Percentiles rank a stretch among this genome's conserved stretches.
Conservation (phyloP, 2,329 filamentous ascomycete species). For the Pyrenophora tritici-repentis region DNA sequence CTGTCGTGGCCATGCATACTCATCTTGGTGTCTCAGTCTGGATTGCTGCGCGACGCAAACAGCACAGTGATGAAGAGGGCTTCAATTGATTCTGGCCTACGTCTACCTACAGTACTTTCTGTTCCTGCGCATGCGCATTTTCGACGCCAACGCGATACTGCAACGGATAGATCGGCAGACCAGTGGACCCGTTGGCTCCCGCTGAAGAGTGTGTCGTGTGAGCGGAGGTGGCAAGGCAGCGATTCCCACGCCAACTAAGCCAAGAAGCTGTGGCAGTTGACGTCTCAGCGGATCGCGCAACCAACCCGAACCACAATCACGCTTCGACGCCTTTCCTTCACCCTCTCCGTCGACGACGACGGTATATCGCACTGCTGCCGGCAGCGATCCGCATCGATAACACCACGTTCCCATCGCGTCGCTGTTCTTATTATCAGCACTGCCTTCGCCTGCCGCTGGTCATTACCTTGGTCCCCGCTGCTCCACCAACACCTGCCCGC, state of each 20-base stretch:
- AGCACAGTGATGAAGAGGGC: constrained; percentile 6
- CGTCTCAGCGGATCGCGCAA: constrained; percentile 26
- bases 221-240: constrained; percentile 29
- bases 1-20: constrained; percentile 17
- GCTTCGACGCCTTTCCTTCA: constrained; percentile 9
- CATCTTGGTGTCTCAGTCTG: constrained; percentile 19
- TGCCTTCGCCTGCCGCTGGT: constrained; percentile 17
- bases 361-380: constrained; percentile 7
- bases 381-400: constrained; percentile 7
- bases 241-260: constrained; percentile 21
- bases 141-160: constrained; percentile 6
- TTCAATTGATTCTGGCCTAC: neutral
- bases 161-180: constrained; percentile 22
- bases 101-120: neutral
- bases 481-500: constrained; percentile 14
- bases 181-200: constrained; percentile 12
- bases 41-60: constrained; percentile 11
- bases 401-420: constrained; percentile 15
- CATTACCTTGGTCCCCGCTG: constrained; percentile 30
- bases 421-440: constrained; percentile 21
- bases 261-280: constrained; percentile 23
- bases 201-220: constrained; percentile 17
- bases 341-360: constrained; percentile 9
- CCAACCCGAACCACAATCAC: constrained; percentile 10
- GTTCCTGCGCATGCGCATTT: constrained; percentile 2